Evolutionary conservation across 192 early-diverging fungal genomes (phyloP).

Genomic region (Mortierella claussenii): DNA sequence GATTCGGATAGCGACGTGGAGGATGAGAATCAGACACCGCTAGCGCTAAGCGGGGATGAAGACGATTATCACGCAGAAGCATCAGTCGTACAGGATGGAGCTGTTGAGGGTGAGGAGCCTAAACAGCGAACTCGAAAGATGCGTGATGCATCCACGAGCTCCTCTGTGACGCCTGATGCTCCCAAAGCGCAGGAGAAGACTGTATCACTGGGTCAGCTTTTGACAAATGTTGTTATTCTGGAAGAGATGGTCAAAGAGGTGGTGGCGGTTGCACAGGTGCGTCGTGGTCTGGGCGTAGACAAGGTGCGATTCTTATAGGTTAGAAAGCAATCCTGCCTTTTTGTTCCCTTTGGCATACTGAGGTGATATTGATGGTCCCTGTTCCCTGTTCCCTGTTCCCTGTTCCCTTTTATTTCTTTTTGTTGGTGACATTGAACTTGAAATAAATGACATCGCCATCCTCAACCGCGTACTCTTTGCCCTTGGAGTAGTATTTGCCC

Average conservation of each 20-base stretch:
- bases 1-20: slow-evolving; percentile 59
- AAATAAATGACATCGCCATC: slow-evolving; percentile 69
- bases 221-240: slow-evolving; percentile 92
- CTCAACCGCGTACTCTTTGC: slow-evolving; percentile 77
- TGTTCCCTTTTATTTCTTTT: slow-evolving; percentile 56
- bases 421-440: slow-evolving; percentile 59
- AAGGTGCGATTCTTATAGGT: slow-evolving; percentile 60
- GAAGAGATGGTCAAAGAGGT: slow-evolving; percentile 95
- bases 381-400: too few species aligned
- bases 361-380: too few species aligned
- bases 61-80: slow-evolving; percentile 2
- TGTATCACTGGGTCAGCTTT: slow-evolving; percentile 67
- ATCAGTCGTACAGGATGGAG: slow-evolving; percentile 1
- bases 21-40: slow-evolving; percentile 24
- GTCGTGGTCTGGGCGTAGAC: slow-evolving; percentile 80
- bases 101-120: background rate
- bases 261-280: slow-evolving; percentile 82
- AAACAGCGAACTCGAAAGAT: background rate
- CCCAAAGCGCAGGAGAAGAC: slow-evolving; percentile 22
- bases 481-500: slow-evolving; percentile 78
- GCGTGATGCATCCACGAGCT: slow-evolving; percentile 14
- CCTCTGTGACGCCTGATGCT: slow-evolving; percentile 29
- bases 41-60: slow-evolving; percentile 45
- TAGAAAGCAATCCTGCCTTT: background rate
- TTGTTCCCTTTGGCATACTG: too few species aligned